Percentiles rank a stretch among this genome's conserved stretches.
Conservation (phyloP, 192 early-diverging fungal genomes). For the Rhizoclosmatium globosum region DNA sequence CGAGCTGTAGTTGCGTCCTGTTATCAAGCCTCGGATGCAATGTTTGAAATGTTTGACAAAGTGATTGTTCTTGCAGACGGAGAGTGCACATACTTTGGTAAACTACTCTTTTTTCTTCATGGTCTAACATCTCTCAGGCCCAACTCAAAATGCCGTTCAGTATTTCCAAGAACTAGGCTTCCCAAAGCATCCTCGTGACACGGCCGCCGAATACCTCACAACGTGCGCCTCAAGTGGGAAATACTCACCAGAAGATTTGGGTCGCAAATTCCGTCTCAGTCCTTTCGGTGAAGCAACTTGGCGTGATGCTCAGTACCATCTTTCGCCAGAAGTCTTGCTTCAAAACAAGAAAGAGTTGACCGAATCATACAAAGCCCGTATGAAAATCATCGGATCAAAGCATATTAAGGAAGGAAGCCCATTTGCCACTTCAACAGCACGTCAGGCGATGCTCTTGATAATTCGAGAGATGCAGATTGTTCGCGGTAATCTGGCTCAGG, state of each 20-base stretch:
- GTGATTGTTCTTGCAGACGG: conserved; percentile 55
- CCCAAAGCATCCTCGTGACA: conserved; percentile 24
- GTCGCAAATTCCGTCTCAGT: not conserved
- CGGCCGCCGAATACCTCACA: conserved; percentile 27
- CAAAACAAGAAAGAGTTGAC: not conserved
- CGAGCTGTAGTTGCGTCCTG: conserved; percentile 47
- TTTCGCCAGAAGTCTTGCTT: not conserved
- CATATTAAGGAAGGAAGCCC: not conserved
- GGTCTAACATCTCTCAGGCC: not conserved
- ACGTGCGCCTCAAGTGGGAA: not conserved
- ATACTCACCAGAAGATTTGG: conserved; percentile 13
- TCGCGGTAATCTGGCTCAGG: conserved; percentile 54
- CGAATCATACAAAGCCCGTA: not conserved
- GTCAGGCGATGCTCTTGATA: conserved; percentile 49
- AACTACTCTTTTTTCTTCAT: not conserved
- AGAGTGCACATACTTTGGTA: conserved; percentile 53
- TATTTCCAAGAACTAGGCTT: conserved; percentile 29
- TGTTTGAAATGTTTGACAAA: conserved; percentile 70
- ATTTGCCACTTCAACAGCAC: not conserved
- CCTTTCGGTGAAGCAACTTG: not conserved
- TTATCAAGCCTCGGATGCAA: conserved; percentile 78
- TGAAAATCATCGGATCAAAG: not conserved
- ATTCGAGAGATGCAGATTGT: conserved; percentile 72
- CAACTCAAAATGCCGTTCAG: conserved; percentile 19
- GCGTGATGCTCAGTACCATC: not conserved